Evolutionary conservation across 192 early-diverging fungal species (phyloP).

Genomic region (Spinellus fusiger): DNA sequence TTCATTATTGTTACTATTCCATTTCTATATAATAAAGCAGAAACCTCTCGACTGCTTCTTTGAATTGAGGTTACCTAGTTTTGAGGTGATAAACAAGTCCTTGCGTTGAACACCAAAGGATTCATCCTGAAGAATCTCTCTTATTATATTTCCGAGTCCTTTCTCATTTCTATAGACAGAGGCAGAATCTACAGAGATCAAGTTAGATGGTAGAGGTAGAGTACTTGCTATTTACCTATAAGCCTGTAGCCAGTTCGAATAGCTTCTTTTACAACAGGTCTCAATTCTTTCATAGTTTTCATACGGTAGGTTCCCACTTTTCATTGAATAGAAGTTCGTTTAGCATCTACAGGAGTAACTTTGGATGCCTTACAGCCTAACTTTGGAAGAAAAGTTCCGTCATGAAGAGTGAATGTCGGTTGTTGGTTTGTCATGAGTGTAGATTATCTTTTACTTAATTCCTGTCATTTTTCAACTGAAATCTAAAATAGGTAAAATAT

Average conservation of each 20-base stretch:
- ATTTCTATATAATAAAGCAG: background rate
- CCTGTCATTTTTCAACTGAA: too few relatives aligned
- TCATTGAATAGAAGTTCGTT: background rate
- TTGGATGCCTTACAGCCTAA: background rate
- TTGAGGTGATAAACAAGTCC: constrained; percentile 68
- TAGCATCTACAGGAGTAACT: background rate
- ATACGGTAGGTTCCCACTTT: constrained; percentile 45
- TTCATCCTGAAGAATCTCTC: constrained; percentile 38
- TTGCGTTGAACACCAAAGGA: constrained; percentile 41
- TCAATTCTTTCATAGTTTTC: constrained; percentile 26
- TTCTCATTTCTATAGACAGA: constrained; percentile 62
- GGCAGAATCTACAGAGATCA: constrained; percentile 47
- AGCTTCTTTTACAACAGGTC: constrained; percentile 31
- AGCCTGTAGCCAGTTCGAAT: constrained; percentile 37
- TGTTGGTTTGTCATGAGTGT: background rate
- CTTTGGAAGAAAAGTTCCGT: background rate
- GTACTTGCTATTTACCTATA: constrained; percentile 26
- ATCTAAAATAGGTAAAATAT: too few relatives aligned
- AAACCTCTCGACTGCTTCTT: background rate
- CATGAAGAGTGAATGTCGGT: background rate
- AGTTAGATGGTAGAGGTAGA: background rate
- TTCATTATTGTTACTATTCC: background rate
- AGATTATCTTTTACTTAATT: too few relatives aligned
- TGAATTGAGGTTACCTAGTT: constrained; percentile 39
- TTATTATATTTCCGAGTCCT: constrained; percentile 45